Evolutionary conservation across 768 basidiomycete genomes (phyloP).

Genomic region (Amanita phalloides): DNA sequence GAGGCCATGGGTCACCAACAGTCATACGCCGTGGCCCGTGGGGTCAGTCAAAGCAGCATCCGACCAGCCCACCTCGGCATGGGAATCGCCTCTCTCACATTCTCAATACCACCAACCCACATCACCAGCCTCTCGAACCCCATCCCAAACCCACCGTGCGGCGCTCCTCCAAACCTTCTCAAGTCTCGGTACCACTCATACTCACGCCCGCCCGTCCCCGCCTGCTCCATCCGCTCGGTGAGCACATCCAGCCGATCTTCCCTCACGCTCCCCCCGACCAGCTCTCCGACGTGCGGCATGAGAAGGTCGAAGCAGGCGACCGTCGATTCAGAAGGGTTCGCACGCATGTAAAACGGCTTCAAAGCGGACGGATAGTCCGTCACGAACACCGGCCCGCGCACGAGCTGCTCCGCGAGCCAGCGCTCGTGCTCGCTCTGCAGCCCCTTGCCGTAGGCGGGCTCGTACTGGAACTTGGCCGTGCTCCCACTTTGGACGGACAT

Average conservation of each 20-base stretch:
- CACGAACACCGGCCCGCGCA: constrained; percentile 78
- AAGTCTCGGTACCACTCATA: constrained; percentile 77
- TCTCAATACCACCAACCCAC: constrained; percentile 81
- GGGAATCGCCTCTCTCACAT: constrained; percentile 86
- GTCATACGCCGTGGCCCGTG: too few relatives aligned
- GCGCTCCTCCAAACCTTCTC: constrained; percentile 74
- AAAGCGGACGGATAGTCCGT: constrained; percentile 74
- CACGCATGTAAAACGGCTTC: constrained; percentile 97
- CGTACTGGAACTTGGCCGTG: constrained; percentile 37
- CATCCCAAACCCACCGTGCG: constrained; percentile 93
- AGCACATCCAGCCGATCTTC: constrained; percentile 60
- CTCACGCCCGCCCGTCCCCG: constrained; percentile 27
- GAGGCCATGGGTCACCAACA: too few relatives aligned
- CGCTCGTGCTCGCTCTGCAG: constrained; percentile 90
- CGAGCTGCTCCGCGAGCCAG: constrained; percentile 66
- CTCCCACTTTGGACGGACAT: constrained; percentile 8
- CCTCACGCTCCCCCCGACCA: constrained; percentile 85
- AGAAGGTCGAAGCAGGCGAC: constrained; percentile 96
- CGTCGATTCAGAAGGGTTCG: constrained; percentile 35
- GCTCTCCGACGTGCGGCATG: constrained; percentile 80
- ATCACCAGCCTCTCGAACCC: constrained; percentile 88
- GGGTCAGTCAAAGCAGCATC: constrained; percentile 18
- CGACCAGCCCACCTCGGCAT: constrained; percentile 86
- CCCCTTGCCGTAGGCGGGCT: constrained; percentile 55
- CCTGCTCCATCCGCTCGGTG: constrained; percentile 33